A percentile compares a stretch with the other conserved stretches of the same genome.
These are phyloP conservation scores for Yueomyces sp. DNA, from an alignment of 805 yeast genomes.

Conservation along the genomic window DNA sequence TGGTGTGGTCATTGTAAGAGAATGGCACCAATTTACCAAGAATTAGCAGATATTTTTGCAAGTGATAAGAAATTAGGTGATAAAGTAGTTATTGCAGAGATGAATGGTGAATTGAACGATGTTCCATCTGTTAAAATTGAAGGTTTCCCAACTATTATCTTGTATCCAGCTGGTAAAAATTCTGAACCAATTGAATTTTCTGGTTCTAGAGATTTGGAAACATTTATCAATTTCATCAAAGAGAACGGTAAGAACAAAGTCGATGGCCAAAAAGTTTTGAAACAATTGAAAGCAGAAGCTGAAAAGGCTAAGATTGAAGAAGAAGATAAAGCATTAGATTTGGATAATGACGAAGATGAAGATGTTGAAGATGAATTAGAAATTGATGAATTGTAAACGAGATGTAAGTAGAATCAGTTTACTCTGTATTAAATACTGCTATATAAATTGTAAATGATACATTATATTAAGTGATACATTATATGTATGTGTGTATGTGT, in stretches of 20 bases:
- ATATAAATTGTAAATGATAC: not conserved
- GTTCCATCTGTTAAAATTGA: constrained; percentile 57
- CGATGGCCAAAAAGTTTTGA: constrained; percentile 31
- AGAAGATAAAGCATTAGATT: constrained; percentile 4
- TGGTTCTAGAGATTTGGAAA: constrained; percentile 63
- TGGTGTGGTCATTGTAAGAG: constrained; percentile 97
- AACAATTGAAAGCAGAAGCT: constrained; percentile 3
- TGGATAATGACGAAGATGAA: constrained; percentile 4
- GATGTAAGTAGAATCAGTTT: too few species aligned
- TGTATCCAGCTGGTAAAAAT: constrained; percentile 80
- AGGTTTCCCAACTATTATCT: constrained; percentile 87
- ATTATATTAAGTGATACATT: not conserved
- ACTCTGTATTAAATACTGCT: not conserved
- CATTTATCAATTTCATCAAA: constrained; percentile 56
- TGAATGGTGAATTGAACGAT: constrained; percentile 86
- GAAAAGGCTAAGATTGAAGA: constrained; percentile 7
- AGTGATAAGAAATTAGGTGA: constrained; percentile 34
- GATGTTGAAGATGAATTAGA: constrained; percentile 7
- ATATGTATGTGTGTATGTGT: not conserved
- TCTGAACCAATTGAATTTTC: constrained; percentile 49
- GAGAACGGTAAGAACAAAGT: constrained; percentile 50
- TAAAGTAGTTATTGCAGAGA: constrained; percentile 64
- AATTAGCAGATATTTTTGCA: constrained; percentile 59
- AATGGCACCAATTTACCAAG: constrained; percentile 79
- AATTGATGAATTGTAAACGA: constrained; percentile 19